Percentiles rank a stretch among this genome's conserved stretches.
Conservation (phyloP, 768 basidiomycete genomes). For the Panaeolus papilionaceus region DNA sequence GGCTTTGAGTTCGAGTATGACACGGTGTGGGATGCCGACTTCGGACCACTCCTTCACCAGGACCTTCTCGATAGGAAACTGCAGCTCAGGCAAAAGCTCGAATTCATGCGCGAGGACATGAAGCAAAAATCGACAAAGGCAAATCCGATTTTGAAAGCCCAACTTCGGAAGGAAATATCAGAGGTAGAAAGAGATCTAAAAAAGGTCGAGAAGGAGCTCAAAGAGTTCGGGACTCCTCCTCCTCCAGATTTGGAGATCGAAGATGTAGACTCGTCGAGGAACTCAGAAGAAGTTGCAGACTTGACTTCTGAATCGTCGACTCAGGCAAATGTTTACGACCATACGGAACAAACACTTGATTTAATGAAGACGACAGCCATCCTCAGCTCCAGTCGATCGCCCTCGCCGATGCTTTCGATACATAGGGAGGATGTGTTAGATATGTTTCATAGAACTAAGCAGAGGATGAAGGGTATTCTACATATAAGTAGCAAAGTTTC, state of each 20-base stretch:
- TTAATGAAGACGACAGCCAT: background rate
- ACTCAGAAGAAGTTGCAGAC: background rate
- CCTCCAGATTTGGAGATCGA: background rate
- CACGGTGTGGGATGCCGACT: constrained; percentile 2
- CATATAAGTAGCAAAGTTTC: background rate
- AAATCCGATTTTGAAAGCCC: background rate
- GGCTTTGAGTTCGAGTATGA: constrained; percentile 4
- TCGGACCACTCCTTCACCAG: background rate
- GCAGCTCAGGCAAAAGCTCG: background rate
- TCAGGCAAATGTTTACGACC: background rate
- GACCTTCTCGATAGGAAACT: background rate
- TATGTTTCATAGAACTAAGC: background rate
- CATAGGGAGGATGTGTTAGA: background rate
- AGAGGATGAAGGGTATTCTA: background rate
- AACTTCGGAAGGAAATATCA: background rate
- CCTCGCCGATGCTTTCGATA: background rate
- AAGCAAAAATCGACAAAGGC: background rate
- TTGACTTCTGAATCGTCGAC: background rate
- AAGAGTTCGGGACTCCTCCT: background rate
- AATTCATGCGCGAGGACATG: background rate
- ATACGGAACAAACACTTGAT: background rate
- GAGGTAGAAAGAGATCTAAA: background rate
- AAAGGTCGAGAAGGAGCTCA: background rate
- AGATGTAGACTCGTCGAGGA: background rate
- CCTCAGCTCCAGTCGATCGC: background rate